These are phyloP conservation scores for Mesembryanthemum crystallinum DNA, from an alignment of 148 eudicot species.

Conservation along the genomic window DNA sequence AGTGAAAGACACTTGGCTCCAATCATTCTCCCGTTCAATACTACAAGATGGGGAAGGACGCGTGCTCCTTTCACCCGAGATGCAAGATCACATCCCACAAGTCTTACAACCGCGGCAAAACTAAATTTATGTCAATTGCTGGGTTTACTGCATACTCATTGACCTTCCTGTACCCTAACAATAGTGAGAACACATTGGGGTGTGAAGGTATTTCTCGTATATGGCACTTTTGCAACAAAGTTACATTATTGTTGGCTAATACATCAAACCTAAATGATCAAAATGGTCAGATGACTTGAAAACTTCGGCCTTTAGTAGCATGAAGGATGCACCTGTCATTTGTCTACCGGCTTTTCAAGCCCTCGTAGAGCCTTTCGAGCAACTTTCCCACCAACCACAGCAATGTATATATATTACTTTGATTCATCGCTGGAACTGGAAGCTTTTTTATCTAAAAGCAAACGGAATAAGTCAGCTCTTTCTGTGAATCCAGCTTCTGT, in stretches of 20 bases:
- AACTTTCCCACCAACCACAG: not conserved
- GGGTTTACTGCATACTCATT: not conserved
- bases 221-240: not conserved
- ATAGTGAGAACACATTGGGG: too few species aligned
- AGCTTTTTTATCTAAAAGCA: conserved; percentile 39
- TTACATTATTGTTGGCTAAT: not conserved
- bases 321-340: not conserved
- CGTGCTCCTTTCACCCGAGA: too few species aligned
- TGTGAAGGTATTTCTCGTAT: not conserved
- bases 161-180: not conserved
- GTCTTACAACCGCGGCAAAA: too few species aligned
- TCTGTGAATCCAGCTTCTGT: conserved; percentile 60
- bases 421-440: conserved; percentile 6
- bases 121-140: too few species aligned
- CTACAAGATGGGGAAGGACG: too few species aligned
- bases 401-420: not conserved
- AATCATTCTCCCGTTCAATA: too few species aligned
- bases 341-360: not conserved
- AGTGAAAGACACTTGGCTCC: too few species aligned
- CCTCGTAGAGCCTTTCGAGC: not conserved
- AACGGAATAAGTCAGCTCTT: conserved; percentile 43
- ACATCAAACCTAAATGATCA: conserved; percentile 2
- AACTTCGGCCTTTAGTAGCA: not conserved
- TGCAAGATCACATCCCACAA: too few species aligned
- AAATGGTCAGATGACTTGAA: not conserved